Base-by-base conservation (phyloP, 2,329 filamentous ascomycete genomes). In the Neofusicoccum ribis region DNA sequence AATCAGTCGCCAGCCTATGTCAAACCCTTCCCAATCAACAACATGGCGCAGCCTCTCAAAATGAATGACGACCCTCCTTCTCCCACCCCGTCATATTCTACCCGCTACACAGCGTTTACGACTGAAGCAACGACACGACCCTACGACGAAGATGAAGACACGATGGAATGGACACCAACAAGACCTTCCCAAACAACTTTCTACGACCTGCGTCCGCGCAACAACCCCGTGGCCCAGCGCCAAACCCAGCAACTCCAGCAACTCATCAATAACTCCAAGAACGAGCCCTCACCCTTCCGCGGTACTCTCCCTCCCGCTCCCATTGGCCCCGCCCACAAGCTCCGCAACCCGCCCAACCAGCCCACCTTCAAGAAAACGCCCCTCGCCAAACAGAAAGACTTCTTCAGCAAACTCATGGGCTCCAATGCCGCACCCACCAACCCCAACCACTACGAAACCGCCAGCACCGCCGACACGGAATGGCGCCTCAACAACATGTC, bases 121-220 rank as follows among this genome's bases (percentile, higher is more conserved):
- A 63, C 31, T 64, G 60, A 66, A 59, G 56, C 63, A 11, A 61
- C 63, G 52, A 65, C 63, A 27, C 44, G 47, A 14, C 54, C 34
- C 36, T 66, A 68, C 17, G 46, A 66, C 34, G 71, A 71, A 1
- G 70, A 74, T 65, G 80, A 79, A 1, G 85, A 89, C 44, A 84
- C 85, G 64, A 93, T 93, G 91, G 91, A 93, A 71, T 92, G 90
- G 87, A 85, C 88, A 2, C 88, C 89, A 0, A 87, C 86, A 0
- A 79, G 80, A 64, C 83, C 83, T n/a, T 39, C 65, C 47, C 60
- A 65, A 63, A 59, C 61, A 20, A 63, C 59, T 62, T 52, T 64
- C 58, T 54, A 65, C 44, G 51, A 56, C 49, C 50, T 62, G 23
- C 47, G 52, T 17, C 50, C 64, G 7, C 61, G 59, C 23, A 47